Percentiles rank a stretch among this genome's conserved stretches.
These are phyloP conservation scores for Paramyrothecium roridum DNA, from an alignment of 2,329 filamentous ascomycete species.

Conservation along the genomic window DNA sequence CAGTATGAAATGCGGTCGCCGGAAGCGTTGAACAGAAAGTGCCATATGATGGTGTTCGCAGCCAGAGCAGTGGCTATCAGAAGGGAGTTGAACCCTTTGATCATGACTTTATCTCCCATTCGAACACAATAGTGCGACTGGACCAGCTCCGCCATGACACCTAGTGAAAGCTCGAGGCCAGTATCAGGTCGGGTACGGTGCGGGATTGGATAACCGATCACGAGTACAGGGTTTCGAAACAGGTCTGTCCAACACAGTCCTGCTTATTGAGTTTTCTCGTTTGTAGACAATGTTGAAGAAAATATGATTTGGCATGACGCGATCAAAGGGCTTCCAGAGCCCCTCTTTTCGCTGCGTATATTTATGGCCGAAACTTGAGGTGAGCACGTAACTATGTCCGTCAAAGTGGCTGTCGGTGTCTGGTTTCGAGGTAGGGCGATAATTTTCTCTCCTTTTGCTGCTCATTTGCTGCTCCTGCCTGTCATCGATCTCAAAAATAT, in stretches of 20 bases:
- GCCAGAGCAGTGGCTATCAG: neutral
- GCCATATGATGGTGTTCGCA: neutral
- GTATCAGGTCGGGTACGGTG: neutral
- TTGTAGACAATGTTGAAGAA: neutral
- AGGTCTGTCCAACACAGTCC: neutral
- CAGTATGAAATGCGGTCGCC: neutral
- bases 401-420: no score
- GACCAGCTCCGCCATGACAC: neutral
- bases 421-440: no score
- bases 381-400: neutral
- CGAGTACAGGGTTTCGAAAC: neutral
- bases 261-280: neutral
- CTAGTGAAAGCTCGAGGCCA: neutral
- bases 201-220: neutral
- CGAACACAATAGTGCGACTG: neutral
- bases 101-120: neutral
- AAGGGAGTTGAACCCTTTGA: neutral
- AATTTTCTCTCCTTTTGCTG: no score
- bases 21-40: neutral
- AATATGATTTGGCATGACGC: neutral
- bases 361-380: neutral
- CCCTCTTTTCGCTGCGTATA: neutral
- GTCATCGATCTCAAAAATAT: no score
- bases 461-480: no score
- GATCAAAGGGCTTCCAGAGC: neutral